Percentiles rank a stretch among this genome's conserved stretches.
Evolutionary conservation across 164 flowering plant genomes (phyloP).

Genomic region (Brasenia schreberi): DNA sequence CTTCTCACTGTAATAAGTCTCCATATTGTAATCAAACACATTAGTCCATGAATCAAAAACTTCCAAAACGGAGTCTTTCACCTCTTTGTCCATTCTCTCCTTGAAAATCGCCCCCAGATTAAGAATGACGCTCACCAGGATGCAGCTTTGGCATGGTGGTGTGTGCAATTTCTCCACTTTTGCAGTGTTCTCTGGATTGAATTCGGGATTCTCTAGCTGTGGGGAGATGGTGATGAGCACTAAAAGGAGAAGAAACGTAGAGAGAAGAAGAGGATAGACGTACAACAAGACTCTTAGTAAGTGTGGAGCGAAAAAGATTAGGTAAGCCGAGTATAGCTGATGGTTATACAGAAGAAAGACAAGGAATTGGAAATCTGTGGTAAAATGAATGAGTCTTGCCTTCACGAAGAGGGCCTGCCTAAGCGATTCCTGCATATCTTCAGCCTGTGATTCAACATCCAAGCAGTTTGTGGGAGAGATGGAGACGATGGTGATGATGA

Average conservation of each 20-base stretch:
- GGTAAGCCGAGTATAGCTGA: conserved; percentile 62
- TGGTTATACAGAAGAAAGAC: conserved; percentile 40
- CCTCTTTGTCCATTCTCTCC: neutral
- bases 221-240: conserved; percentile 27
- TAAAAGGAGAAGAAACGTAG: conserved; percentile 51
- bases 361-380: conserved; percentile 24
- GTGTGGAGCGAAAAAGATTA: conserved; percentile 73
- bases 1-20: conserved; percentile 1
- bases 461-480: neutral
- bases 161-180: conserved; percentile 3
- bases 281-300: conserved; percentile 50
- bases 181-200: conserved; percentile 18
- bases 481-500: neutral
- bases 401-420: conserved; percentile 15
- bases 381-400: conserved; percentile 16
- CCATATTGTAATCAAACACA: conserved; percentile 2
- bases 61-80: neutral
- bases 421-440: conserved; percentile 18
- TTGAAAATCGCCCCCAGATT: neutral
- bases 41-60: neutral
- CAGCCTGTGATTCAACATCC: neutral
- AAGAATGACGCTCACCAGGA: conserved; percentile 2
- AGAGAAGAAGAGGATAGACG: conserved; percentile 72
- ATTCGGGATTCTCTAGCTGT: conserved; percentile 1
- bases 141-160: conserved; percentile 6